Evolutionary conservation across 768 basidiomycete genomes (phyloP), one percentile per base, ranked within the genome.

Genomic region (Tubosaeta sp.): DNA sequence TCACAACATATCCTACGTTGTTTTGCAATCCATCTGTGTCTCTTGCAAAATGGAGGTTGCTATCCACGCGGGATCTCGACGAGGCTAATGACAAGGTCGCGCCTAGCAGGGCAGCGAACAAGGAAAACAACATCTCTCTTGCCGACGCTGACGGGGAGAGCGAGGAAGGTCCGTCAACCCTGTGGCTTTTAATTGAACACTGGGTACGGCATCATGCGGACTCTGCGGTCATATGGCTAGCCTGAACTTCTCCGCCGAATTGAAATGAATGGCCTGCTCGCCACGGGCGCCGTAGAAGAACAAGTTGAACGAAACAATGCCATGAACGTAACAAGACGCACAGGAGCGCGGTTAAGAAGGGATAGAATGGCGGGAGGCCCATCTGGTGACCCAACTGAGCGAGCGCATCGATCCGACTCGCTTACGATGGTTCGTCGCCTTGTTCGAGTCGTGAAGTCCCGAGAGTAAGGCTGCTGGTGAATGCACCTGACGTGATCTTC

Each of bases 1-100:
- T 14, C 18, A 21, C 39, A 29, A 13, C 8, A 38, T 10, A 7
- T 21, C 55, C 6, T 31, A 65, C 63, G 12, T 47, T 59, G 22
- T 41, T 52, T 31, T 62, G 60, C 16, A 65, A 49, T 10, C 50
- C 49, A 10, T 54, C 54, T 12, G 55, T 49, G 0, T 55, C 54
- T 30, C 54, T 55, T 27, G 54, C 41, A 38, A 65, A 56, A 44
- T 49, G 10, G 42, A 60, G 52, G 13, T 54, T 54, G 10, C 50
- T 55, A 55, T 51, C 45, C 21, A 45, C 30, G 10, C 24, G 46
- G 8, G 42, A 24, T 31, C 46, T 40, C 39, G 48, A 44, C 18
- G 45, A 64, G n/a, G 49, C 60, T 3, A 53, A 30, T 12, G 53
- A 44, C 44, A 53, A 35, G 22, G 52, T 51, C 27, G 31, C 41